phyloP scores from a whole-genome alignment of 352 stramenopile genomes.

The Globisporangium okanoganense region DNA sequence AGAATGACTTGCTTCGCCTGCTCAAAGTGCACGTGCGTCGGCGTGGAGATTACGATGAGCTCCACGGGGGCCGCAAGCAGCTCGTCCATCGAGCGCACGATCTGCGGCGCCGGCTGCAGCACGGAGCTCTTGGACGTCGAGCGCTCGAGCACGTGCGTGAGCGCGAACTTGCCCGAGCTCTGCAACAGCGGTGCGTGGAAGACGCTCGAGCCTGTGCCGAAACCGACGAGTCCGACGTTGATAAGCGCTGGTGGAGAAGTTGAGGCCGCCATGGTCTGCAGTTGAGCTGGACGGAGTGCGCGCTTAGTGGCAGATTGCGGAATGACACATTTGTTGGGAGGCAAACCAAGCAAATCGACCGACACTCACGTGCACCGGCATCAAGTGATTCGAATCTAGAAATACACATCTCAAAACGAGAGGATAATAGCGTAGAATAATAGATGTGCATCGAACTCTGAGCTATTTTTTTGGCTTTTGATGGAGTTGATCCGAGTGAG shows the following conservation, averaged over 20 bases:
- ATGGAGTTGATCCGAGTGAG: too few relatives aligned
- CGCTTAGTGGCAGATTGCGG: neutral
- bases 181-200: constrained; percentile 72
- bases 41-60: constrained; percentile 71
- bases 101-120: constrained; percentile 38
- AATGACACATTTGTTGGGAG: constrained; percentile 1
- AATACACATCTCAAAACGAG: too few relatives aligned
- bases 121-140: constrained; percentile 56
- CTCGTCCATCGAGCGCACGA: constrained; percentile 73
- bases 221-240: constrained; percentile 63
- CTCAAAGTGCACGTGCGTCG: constrained; percentile 69
- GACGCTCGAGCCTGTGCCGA: constrained; percentile 63
- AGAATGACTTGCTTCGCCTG: constrained; percentile 65
- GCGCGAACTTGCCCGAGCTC: constrained; percentile 51
- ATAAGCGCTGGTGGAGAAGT: constrained; percentile 22
- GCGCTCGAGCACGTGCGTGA: constrained; percentile 77
- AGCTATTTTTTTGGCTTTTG: too few relatives aligned
- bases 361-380: neutral
- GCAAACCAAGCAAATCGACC: constrained; percentile 3
- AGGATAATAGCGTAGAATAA: too few relatives aligned
- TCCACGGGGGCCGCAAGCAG: constrained; percentile 56
- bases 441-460: too few relatives aligned
- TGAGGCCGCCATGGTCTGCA: neutral
- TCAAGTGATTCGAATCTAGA: too few relatives aligned
- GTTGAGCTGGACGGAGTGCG: neutral